phyloP scores from a whole-genome alignment of 2,329 filamentous ascomycete species.

The Coniochaeta sp. region DNA sequence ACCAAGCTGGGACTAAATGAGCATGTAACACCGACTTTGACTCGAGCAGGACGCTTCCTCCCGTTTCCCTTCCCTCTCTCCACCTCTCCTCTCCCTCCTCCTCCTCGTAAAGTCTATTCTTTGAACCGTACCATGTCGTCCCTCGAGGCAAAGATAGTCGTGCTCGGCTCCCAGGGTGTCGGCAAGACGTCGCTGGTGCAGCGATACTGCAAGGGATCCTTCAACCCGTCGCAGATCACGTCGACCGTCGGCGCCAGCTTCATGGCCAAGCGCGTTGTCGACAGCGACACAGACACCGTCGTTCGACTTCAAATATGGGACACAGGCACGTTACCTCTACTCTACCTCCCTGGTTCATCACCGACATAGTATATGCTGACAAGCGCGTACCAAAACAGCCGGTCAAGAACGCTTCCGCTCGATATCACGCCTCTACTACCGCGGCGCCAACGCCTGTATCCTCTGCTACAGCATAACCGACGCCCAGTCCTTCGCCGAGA shows the following conservation, averaged over 20 bases:
- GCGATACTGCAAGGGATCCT: conserved; percentile 67
- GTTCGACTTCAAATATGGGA: conserved; percentile 97
- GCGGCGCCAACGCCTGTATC: conserved; percentile 87
- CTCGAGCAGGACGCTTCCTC: not conserved
- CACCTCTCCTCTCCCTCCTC: not conserved
- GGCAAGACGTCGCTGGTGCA: conserved; percentile 74
- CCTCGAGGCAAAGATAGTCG: conserved; percentile 74
- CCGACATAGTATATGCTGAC: not conserved
- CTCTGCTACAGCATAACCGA: conserved; percentile 94
- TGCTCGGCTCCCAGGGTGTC: conserved; percentile 72
- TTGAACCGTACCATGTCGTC: conserved; percentile 37
- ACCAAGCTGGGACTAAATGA: not conserved
- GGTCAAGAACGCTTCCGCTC: conserved; percentile 93
- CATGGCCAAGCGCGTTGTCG: conserved; percentile 70
- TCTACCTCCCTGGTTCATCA: not conserved
- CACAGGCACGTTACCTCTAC: conserved; percentile 48
- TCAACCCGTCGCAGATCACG: conserved; percentile 54
- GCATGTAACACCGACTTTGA: not conserved
- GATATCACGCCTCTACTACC: conserved; percentile 93
- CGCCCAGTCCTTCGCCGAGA: conserved; percentile 76
- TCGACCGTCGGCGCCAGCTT: conserved; percentile 78
- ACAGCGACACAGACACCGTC: conserved; percentile 76
- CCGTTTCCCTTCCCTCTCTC: not conserved
- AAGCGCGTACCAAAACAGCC: conserved; percentile 34
- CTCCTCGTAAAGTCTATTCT: not conserved